phyloP scores from a whole-genome alignment of 352 stramenopile genomes.

The Blastocystis hominis region DNA sequence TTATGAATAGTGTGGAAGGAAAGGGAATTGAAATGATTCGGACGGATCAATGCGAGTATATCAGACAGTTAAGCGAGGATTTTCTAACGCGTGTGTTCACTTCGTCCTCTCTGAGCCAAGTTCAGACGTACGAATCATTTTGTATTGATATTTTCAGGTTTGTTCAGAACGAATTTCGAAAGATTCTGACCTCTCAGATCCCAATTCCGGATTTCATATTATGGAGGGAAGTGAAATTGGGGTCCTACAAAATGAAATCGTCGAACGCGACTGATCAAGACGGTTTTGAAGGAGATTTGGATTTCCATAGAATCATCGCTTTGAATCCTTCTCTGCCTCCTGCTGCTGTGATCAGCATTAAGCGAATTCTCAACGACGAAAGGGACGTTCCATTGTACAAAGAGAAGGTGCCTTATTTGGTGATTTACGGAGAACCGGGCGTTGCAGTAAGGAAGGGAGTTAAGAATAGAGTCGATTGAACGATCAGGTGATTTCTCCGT shows the following conservation, averaged over 20 bases:
- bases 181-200: neutral
- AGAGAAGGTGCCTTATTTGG: constrained; percentile 70
- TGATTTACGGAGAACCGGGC: constrained; percentile 73
- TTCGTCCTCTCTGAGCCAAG: neutral
- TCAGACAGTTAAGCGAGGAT: constrained; percentile 54
- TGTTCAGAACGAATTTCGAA: constrained; percentile 24
- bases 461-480: constrained; percentile 64
- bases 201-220: constrained; percentile 27
- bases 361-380: constrained; percentile 61
- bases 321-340: constrained; percentile 11
- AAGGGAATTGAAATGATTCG: constrained; percentile 84
- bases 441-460: constrained; percentile 46
- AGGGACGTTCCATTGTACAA: constrained; percentile 25
- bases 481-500: constrained; percentile 74
- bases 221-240: constrained; percentile 21
- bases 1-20: constrained; percentile 67
- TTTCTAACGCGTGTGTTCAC: constrained; percentile 51
- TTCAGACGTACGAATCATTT: neutral
- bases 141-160: neutral
- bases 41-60: constrained; percentile 78
- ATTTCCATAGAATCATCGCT: neutral
- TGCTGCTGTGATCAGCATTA: constrained; percentile 7
- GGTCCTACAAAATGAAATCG: neutral
- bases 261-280: neutral
- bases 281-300: neutral